A percentile compares a stretch with the other conserved stretches of the same genome.
These are phyloP conservation scores for Globisporangium orthogonon DNA, from an alignment of 352 stramenopile genomes.

Conservation along the genomic window DNA sequence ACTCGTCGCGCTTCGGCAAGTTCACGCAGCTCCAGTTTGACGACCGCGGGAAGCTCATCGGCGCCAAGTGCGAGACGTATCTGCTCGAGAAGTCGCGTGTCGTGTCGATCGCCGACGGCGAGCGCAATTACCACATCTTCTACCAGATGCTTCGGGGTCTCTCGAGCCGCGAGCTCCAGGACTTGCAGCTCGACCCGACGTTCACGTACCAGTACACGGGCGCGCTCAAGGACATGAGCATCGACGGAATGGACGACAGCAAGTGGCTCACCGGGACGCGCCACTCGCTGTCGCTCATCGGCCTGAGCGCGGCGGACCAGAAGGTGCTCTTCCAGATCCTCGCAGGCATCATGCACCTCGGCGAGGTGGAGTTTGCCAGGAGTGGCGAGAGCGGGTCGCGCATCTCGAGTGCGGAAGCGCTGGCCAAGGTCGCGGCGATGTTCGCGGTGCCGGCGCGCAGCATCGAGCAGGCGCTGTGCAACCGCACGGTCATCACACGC, in stretches of 20 bases:
- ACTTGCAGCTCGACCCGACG: constrained; percentile 56
- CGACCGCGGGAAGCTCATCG: constrained; percentile 64
- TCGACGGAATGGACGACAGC: constrained; percentile 79
- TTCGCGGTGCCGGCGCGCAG: constrained; percentile 83
- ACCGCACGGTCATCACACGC: constrained; percentile 87
- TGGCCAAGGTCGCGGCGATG: constrained; percentile 80
- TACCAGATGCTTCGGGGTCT: constrained; percentile 90
- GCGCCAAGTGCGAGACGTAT: constrained; percentile 91
- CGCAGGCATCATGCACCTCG: constrained; percentile 93
- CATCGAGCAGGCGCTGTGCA: constrained; percentile 91
- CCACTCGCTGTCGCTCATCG: constrained; percentile 76
- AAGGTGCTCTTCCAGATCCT: constrained; percentile 81
- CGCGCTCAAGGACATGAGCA: constrained; percentile 66
- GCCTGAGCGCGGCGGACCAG: constrained; percentile 44
- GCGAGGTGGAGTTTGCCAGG: constrained; percentile 91
- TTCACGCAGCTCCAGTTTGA: constrained; percentile 90
- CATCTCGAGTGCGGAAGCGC: constrained; percentile 56
- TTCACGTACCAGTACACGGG: constrained; percentile 75
- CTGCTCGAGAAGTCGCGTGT: constrained; percentile 95
- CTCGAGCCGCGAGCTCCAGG: constrained; percentile 38
- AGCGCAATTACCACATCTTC: constrained; percentile 98
- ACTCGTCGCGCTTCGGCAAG: constrained; percentile 88
- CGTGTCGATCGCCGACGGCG: constrained; percentile 91
- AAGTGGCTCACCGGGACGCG: constrained; percentile 80
- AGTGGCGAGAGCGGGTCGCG: constrained; percentile 65